Conservation (phyloP, 371 early-diverging fungal genomes). For the Mortierella sp. region DNA sequence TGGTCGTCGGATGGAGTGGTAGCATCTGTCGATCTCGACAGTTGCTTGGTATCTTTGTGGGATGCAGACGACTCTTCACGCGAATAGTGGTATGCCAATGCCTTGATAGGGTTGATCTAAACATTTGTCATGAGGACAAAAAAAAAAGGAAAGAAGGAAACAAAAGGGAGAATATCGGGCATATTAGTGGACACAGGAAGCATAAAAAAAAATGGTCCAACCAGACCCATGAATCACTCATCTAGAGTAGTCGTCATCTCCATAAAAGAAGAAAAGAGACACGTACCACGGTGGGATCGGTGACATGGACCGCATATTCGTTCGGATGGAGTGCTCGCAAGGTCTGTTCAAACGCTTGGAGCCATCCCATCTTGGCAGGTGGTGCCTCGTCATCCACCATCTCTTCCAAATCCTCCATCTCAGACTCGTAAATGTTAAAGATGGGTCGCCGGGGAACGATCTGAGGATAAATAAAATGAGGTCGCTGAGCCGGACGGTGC, state of each 20-base stretch:
- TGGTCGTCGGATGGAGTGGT: too few species aligned
- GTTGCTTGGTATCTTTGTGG: too few species aligned
- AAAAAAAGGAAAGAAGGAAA: neutral
- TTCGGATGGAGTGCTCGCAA: slow-evolving; percentile 7
- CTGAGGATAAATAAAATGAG: slow-evolving; percentile 27
- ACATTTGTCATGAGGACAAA: too few species aligned
- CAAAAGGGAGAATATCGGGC: neutral
- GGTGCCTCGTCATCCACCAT: slow-evolving; percentile 21
- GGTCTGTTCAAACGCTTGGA: slow-evolving; percentile 30
- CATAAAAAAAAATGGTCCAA: neutral
- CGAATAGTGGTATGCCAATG: slow-evolving; percentile 14
- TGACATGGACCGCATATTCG: slow-evolving; percentile 4
- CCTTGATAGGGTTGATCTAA: slow-evolving; percentile 20
- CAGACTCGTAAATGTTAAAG: slow-evolving; percentile 45
- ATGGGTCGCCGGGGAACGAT: slow-evolving; percentile 31
- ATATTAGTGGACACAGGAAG: neutral
- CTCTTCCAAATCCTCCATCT: slow-evolving; percentile 38
- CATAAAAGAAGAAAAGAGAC: neutral
- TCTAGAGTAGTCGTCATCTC: neutral
- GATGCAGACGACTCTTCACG: slow-evolving; percentile 5
- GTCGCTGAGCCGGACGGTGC: slow-evolving; percentile 1
- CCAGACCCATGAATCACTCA: neutral
- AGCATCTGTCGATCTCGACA: too few species aligned
- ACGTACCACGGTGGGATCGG: slow-evolving; percentile 20
- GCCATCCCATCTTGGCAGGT: slow-evolving; percentile 31